phyloP scores from a whole-genome alignment of 2,329 filamentous ascomycete genomes.

The Trichophyton benhamiae region DNA sequence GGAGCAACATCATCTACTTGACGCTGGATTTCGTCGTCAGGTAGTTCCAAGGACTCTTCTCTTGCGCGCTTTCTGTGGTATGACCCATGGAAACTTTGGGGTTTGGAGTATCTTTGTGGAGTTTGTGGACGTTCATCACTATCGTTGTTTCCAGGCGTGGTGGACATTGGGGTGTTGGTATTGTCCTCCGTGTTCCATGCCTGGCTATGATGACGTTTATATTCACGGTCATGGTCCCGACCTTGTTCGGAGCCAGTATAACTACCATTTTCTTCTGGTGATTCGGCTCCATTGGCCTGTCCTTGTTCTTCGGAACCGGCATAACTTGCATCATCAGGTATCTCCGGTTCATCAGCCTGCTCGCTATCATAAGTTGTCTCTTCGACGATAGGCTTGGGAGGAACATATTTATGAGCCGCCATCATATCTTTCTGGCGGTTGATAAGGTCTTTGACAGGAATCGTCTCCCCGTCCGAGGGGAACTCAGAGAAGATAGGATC shows the following conservation, averaged over 20 bases:
- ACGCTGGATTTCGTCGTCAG: conserved; percentile 18
- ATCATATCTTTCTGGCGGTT: conserved; percentile 23
- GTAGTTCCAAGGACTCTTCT: conserved; percentile 13
- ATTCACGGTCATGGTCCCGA: neutral
- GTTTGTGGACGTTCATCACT: neutral
- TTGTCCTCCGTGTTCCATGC: neutral
- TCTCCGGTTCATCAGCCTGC: neutral
- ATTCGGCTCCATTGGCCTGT: neutral
- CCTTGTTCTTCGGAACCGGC: neutral
- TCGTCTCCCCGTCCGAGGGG: conserved; percentile 26
- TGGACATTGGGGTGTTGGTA: neutral
- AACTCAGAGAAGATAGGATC: conserved; percentile 41
- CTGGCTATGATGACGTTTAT: neutral
- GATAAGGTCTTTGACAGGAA: conserved; percentile 35
- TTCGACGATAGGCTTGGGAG: conserved; percentile 7
- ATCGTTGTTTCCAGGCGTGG: neutral
- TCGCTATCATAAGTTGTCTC: conserved; percentile 3
- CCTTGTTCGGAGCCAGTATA: neutral
- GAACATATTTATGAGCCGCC: conserved; percentile 21
- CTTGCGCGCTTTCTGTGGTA: conserved; percentile 11
- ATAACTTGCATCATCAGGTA: neutral
- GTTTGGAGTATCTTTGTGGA: neutral
- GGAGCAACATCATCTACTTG: conserved; percentile 23
- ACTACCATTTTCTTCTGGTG: neutral
- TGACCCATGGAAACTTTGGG: neutral